Base-by-base conservation (phyloP, 2,329 filamentous ascomycete species). In the Xylaria arbuscula region DNA sequence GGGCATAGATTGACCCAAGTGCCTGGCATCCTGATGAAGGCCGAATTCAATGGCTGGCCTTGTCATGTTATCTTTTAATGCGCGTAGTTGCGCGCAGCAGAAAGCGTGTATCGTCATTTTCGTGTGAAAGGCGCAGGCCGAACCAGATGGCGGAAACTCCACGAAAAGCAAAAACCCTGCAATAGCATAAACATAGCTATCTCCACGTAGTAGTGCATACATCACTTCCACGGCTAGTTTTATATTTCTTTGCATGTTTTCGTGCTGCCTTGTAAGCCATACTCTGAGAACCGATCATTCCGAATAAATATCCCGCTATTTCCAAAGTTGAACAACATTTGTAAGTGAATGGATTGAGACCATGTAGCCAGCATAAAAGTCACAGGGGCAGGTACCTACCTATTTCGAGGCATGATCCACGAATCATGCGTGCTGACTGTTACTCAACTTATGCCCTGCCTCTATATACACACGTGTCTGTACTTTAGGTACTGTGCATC, bases 1-100 rank as follows among this genome's bases (percentile, higher is more conserved):
- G 28, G 75, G 73, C 19, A 67, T 72, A 34, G 62, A 38, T 38
- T 75, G 56, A 70, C 62, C 53, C 57, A 54, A 47, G 47, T 48
- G 64, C 28, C 32, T 57, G 15, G 15, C 5, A 42, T 34, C 60
- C 22, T 51, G 13, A 42, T 22, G 22, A 54, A 58, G 54, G 24
- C 11, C 15, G n/a, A 34, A 17, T 17, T 17, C 15, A 28, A 54
- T 47, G 10, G 40, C 40, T 36, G 36, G 53, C 64, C 32, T 28
- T 38, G 8, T 32, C 60, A 45, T 54, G 24, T 53, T 28, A 28
- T 28, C 6, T 15, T 45, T 42, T 10, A 15, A 54, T 38, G 24
- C 36, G 15, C 9, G 13, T n/a, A 38, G 11, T 24, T 36, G 32
- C 28, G 19, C 40, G 47, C 19, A 48, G 13, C 15, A 45, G 2